Conservation (phyloP, 805 yeast species). For the Candida dendrica region DNA sequence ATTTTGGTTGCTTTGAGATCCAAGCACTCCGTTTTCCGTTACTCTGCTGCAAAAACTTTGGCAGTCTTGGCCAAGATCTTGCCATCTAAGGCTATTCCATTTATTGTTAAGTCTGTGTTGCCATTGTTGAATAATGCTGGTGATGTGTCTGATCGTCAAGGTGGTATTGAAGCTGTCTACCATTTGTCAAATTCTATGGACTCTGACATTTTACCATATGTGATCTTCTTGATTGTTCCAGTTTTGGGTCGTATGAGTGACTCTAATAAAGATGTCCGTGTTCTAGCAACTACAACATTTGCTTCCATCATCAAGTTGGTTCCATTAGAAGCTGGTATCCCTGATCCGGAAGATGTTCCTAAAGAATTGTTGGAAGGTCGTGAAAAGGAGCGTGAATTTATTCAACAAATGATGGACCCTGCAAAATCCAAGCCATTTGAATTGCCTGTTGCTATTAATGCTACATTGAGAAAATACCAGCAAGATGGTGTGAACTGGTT, state of each 20-base stretch:
- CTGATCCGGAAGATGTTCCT: constrained; percentile 91
- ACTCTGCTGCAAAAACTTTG: constrained; percentile 83
- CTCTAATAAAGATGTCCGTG: constrained; percentile 78
- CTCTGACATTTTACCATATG: constrained; percentile 81
- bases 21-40: constrained; percentile 74
- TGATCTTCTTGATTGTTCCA: constrained; percentile 92
- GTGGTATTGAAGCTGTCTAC: constrained; percentile 86
- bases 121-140: constrained; percentile 79
- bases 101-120: constrained; percentile 66
- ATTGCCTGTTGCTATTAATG: constrained; percentile 86
- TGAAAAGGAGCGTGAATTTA: constrained; percentile 88
- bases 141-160: constrained; percentile 70
- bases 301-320: constrained; percentile 93
- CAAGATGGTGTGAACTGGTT: constrained; percentile 99
- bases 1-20: constrained; percentile 53
- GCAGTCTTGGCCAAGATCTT: constrained; percentile 68
- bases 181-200: constrained; percentile 86
- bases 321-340: constrained; percentile 95
- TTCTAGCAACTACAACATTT: constrained; percentile 89
- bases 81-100: constrained; percentile 69
- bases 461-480: constrained; percentile 89
- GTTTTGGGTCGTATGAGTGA: constrained; percentile 98
- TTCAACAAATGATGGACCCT: constrained; percentile 97
- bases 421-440: constrained; percentile 80
- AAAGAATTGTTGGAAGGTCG: constrained; percentile 76